phyloP scores from a whole-genome alignment of 371 early-diverging fungal species.

The Mucor plumbeus region DNA sequence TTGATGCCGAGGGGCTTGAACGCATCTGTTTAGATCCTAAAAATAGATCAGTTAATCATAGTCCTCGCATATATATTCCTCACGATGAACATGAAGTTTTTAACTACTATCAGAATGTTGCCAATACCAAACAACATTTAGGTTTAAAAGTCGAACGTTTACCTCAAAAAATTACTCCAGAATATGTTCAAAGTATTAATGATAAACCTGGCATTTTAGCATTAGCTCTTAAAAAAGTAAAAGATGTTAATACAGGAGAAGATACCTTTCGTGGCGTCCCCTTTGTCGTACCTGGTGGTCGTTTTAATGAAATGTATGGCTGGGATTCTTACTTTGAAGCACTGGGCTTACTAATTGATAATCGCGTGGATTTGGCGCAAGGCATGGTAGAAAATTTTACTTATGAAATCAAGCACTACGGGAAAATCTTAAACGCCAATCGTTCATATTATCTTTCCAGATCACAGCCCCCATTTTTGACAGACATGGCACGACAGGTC shows the following conservation, averaged over 20 bases:
- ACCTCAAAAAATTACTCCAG: slow-evolving; percentile 83
- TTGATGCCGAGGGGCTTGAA: slow-evolving; percentile 89
- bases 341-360: slow-evolving; percentile 82
- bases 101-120: slow-evolving; percentile 76
- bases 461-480: slow-evolving; percentile 95
- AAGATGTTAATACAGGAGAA: slow-evolving; percentile 48
- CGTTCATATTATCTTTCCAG: slow-evolving; percentile 91
- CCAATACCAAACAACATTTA: slow-evolving; percentile 65
- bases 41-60: slow-evolving; percentile 73
- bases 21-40: slow-evolving; percentile 89
- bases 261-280: slow-evolving; percentile 73
- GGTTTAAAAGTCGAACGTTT: slow-evolving; percentile 77
- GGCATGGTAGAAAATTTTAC: slow-evolving; percentile 95
- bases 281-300: slow-evolving; percentile 94
- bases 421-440: slow-evolving; percentile 95
- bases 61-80: slow-evolving; percentile 87
- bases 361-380: slow-evolving; percentile 77
- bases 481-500: slow-evolving; percentile 88
- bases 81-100: slow-evolving; percentile 71
- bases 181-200: slow-evolving; percentile 88
- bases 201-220: slow-evolving; percentile 84
- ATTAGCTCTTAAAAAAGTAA: slow-evolving; percentile 67
- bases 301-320: slow-evolving; percentile 97
- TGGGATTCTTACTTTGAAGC: slow-evolving; percentile 96
- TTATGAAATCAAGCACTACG: slow-evolving; percentile 93